Base-by-base conservation (phyloP, 371 early-diverging fungal species). In the Mucor racemosus region DNA sequence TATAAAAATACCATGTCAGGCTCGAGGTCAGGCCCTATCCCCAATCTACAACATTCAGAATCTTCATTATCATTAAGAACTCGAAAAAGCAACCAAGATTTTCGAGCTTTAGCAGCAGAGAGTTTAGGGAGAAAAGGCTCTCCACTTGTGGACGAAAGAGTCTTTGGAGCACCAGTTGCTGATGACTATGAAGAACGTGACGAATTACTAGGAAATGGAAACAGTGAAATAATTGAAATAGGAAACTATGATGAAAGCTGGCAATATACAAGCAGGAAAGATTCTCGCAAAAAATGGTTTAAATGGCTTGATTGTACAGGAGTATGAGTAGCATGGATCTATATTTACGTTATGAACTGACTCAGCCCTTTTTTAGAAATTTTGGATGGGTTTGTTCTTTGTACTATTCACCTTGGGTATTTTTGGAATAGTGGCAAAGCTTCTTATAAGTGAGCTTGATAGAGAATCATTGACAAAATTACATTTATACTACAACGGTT, bases 401-500 rank as follows among this genome's bases (percentile, higher is more conserved):
- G 21, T 48, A 17, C 7, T 48, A 3, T 21, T 48, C n/a, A 7
- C 5, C 10, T n/a, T 48, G 21, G 54, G 54, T 4, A 40, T 46
- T n/a, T 38, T 59, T 39, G 53, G 38, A 39, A 40, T 40, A 26
- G 39, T 50, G 9, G 11, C 26, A 3, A 36, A 39, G 33, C 10
- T 54, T n/a, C n/a, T 21, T 19, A 17, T 53, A n/a, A 50, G 35
- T 17, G 54, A 54, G 14, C 36, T 62, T 9, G 53, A 62, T 14
- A 48, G 21, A 10, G 38, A 50, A 2, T 7, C 21, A 1, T n/a
- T 17, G 6, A 11, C 33, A 39, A 61, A 57, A 6, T 15, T 41
- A 5, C 15, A 17, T 3, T 33, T 81, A 33, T 76, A 71, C 34
- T 81, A 64, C 36, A 92, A 92, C 66, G 92, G 92, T n/a, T 85